Base-by-base conservation (phyloP, 2,329 filamentous ascomycete species). In the Sarocladium brachiariae region DNA sequence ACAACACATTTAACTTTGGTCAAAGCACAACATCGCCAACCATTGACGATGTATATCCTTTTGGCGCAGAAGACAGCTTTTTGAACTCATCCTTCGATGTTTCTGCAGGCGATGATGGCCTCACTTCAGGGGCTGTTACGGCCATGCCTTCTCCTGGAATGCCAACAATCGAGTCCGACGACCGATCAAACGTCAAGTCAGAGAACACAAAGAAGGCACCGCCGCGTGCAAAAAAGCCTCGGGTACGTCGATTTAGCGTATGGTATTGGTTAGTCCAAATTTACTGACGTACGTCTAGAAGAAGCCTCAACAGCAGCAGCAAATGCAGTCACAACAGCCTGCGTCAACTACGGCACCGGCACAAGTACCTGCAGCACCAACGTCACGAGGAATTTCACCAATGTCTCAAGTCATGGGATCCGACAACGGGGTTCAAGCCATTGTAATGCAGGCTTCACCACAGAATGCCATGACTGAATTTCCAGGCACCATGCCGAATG, bases 301-400 rank as follows among this genome's bases (percentile, higher is more conserved):
- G 34, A 39, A 39, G 48, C 34, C 33, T 30, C 27, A 30, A 16
- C 21, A 19, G 19, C 16, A n/a, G 19, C 21, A 35, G 10, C 16
- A 25, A 11, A 37, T 13, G 4, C 46, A 25, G 18, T 16, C 27
- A 47, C 43, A 47, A 14, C 43, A 31, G 24, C 24, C 6, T 13
- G 16, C 5, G 24, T 18, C 23, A 33, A 47, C 39, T 3, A 16
- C 27, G 4, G 16, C 43, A 23, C 4, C 10, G n/a, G 11, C 48
- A 27, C 21, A 5, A 16, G 3, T 23, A 19, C 13, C 31, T 16
- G 18, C 39, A 41, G 48, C 33, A 35, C 5, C 34, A 7, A 16
- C 14, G n/a, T 80, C 77, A 1, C 68, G 76, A 55, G 79, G 81
- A 57, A 68, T 72, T 18, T 82, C 80, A 2, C 79, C 79, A 11